Evolutionary conservation across 2,329 filamentous ascomycete species (phyloP), one percentile per base, ranked within the genome.

Genomic region (Stromatinia cepivora): DNA sequence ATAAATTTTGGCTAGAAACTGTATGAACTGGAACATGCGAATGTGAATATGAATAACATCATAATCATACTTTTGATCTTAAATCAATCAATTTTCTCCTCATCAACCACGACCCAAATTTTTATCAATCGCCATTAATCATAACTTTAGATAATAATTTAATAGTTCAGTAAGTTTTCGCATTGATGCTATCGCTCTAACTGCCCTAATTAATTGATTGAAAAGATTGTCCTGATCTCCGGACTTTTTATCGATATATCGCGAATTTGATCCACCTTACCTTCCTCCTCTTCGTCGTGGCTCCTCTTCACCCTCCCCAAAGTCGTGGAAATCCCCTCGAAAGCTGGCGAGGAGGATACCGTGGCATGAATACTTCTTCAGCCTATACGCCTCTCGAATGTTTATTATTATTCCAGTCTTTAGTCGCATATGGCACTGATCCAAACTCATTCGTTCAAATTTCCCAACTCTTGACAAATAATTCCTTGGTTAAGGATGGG

Each of bases 311-410:
- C 77, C 81, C 82, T 77, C 78, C 83, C 76, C 80, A 84, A 79
- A 82, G 81, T 82, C 83, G 82, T 79, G 80, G 84, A 81, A 81
- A 80, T 81, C 81, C 82, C 84, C 83, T 85, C 84, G 83, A 84
- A 81, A 80, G 80, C 81, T 82, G 82, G 82, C 84, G 84, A 85
- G 84, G 84, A 78, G 82, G 82, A 78, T 80, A 80, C 78, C 79
- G 83, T 82, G 84, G 83, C 80, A 87, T 87, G 85, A 85, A 83
- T 83, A 80, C 81, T 77, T 79, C 81, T 80, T 85, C 85, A 78
- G 84, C 85, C 77, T 94, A 95, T 81, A 94, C 92, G 78, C 87
- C 90, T 75, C 91, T 96, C 83, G 93, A 97, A 85, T 91, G 90
- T 78, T 86, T 96, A 72, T 87, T 95, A 74, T 86, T 97, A 77